Base-by-base conservation (phyloP, 164 flowering plant genomes). In the Chloranthus sessilifolius region DNA sequence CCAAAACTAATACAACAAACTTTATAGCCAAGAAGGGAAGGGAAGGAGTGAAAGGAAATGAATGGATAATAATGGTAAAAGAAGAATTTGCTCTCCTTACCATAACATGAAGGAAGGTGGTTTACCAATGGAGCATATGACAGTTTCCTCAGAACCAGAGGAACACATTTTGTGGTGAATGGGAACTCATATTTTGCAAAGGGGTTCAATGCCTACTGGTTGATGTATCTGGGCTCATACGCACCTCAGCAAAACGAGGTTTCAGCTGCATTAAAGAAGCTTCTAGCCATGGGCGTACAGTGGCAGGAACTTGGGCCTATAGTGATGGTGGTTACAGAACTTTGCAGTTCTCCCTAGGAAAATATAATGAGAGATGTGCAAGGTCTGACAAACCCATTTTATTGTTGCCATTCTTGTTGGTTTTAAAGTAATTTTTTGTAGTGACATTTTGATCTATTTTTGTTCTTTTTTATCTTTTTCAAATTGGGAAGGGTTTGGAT, bases 261-360 rank as follows among this genome's bases (percentile, higher is more conserved):
- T 38, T 61, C 86, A 7, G 38, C 73, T 56, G 83, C 74, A 5
- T 78, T 86, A 14, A 70, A 58, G n/a, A 83, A 52, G 91, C 91
- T 25, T 59, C 91, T 0, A 40, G 44, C 43, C 83, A 69, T 62
- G 86, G 88, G 31, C 78, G 81, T 49, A 66, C 75, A 26, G 77
- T 86, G n/a, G 91, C 84, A 5, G 68, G 95, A 67, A 83, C 95
- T 55, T 86, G 95, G 95, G 95, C 91, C 59, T 86, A 83, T 61
- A 80, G 77, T 63, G 95, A 86, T 58, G 95, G 83, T 52, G 91
- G 95, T 14, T 72, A 79, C 56, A 67, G 73, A 5, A 68, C 95
- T 37, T 62, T 86, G 7, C 95, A 86, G 59, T 65, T 26, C 54
- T 67, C 83, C 9, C 91, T 91, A 44, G 88, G 95, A 38, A 62